Evolutionary conservation across 2,329 filamentous ascomycete species (phyloP).

Genomic region (Berkeleyomyces basicola): DNA sequence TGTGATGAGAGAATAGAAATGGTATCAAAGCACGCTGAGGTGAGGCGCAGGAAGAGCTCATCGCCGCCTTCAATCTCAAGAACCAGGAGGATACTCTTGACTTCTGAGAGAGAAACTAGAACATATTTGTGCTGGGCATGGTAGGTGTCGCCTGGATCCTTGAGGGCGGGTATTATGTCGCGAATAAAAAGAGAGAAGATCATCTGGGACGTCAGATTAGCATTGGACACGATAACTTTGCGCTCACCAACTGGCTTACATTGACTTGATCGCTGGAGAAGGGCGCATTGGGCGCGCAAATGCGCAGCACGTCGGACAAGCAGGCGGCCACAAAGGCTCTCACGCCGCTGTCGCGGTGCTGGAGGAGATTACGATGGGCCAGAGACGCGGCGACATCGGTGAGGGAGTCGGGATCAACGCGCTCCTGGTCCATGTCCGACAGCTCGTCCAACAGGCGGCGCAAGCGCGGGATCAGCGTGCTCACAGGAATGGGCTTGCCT

Average conservation of each 20-base stretch:
- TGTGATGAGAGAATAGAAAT: conserved; percentile 63
- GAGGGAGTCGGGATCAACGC: conserved; percentile 67
- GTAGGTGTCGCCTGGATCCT: conserved; percentile 76
- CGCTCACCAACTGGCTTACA: conserved; percentile 31
- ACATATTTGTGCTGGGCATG: conserved; percentile 88
- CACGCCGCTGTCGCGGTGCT: conserved; percentile 87
- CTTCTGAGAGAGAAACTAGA: conserved; percentile 70
- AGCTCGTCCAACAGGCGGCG: conserved; percentile 71
- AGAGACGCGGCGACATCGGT: conserved; percentile 71
- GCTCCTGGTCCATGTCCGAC: conserved; percentile 71
- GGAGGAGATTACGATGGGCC: conserved; percentile 62
- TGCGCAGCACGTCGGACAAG: conserved; percentile 77
- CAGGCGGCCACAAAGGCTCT: conserved; percentile 79
- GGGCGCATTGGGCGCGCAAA: conserved; percentile 88
- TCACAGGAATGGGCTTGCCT: conserved; percentile 72
- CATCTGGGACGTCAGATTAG: conserved; percentile 40
- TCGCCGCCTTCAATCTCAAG: conserved; percentile 75
- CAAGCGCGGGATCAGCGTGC: conserved; percentile 65
- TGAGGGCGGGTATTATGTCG: conserved; percentile 67
- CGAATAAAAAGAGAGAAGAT: conserved; percentile 83
- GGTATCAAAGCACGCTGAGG: conserved; percentile 82
- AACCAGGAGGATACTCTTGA: conserved; percentile 87
- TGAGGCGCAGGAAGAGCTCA: conserved; percentile 61
- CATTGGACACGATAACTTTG: background rate
- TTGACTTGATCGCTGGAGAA: conserved; percentile 83